A percentile compares a stretch with the other conserved stretches of the same genome.
phyloP scores from a whole-genome alignment of 345 rosid genomes.

The Populus pruinosa region DNA sequence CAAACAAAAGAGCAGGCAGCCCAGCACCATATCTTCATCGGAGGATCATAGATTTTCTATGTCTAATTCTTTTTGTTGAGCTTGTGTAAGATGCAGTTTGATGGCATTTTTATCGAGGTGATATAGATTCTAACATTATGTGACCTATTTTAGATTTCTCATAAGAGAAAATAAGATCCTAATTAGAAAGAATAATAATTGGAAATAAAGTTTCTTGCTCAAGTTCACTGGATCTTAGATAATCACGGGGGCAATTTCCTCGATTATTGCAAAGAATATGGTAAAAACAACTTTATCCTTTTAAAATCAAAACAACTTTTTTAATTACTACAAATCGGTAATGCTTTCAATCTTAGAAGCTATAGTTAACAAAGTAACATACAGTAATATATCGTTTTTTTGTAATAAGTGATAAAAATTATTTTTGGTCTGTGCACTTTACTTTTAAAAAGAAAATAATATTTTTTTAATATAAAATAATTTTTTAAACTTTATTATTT shows the following conservation, averaged over 20 bases:
- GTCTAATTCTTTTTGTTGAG: neutral
- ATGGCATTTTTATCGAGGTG: neutral
- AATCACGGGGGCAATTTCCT: neutral
- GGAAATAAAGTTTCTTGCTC: neutral
- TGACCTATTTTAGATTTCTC: neutral
- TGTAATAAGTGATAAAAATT: too few relatives aligned
- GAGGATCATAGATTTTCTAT: neutral
- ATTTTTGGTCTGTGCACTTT: fast-evolving
- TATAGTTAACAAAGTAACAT: neutral
- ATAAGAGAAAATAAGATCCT: neutral
- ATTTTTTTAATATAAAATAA: too few relatives aligned
- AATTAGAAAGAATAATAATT: neutral
- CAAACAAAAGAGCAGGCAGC: neutral
- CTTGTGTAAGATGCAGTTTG: neutral
- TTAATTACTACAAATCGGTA: neutral
- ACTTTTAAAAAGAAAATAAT: too few relatives aligned
- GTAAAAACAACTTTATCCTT: neutral
- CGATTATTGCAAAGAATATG: neutral
- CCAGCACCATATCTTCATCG: neutral
- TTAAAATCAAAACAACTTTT: neutral
- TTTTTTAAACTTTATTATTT: too few relatives aligned
- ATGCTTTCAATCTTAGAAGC: neutral
- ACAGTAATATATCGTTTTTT: neutral
- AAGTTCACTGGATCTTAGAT: neutral
- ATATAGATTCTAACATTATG: neutral